Conservation (phyloP, 2,329 filamentous ascomycete species). For the Aspergillus intermedius region DNA sequence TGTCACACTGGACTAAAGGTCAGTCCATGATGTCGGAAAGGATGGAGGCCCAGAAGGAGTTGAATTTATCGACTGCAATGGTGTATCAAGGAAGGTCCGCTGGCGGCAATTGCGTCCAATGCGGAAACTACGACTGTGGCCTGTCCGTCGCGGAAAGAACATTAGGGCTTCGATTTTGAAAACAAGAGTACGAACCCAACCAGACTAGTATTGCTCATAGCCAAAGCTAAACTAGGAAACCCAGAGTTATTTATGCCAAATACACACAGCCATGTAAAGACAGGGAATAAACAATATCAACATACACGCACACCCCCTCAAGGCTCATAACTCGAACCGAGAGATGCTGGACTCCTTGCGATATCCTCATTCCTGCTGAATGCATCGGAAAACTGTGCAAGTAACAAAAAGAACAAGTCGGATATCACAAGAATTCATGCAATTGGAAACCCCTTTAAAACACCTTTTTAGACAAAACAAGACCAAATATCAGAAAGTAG, state of each 20-base stretch:
- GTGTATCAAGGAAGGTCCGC: conserved; percentile 1
- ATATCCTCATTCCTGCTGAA: conserved; percentile 30
- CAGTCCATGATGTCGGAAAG: neutral
- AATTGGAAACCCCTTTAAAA: conserved; percentile 22
- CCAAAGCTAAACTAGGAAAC: too few species aligned
- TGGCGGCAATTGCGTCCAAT: neutral
- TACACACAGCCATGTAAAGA: neutral
- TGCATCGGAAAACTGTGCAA: conserved; percentile 22
- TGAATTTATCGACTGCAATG: neutral
- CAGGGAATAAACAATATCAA: neutral
- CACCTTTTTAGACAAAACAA: conserved; percentile 17
- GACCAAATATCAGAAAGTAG: conserved; percentile 4
- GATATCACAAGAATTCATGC: conserved; percentile 31
- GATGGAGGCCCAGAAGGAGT: neutral
- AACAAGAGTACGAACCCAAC: neutral
- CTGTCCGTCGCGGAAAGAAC: neutral
- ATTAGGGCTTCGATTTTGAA: neutral
- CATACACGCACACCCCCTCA: neutral
- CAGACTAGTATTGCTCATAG: neutral
- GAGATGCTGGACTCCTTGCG: conserved; percentile 13
- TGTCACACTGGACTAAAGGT: neutral
- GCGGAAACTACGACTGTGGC: neutral
- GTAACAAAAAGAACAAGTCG: conserved; percentile 26
- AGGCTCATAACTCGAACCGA: neutral
- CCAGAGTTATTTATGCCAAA: too few species aligned